Evolutionary conservation across 2,329 filamentous ascomycete genomes (phyloP).

Genomic region (Trichoderma atrobrunneum): DNA sequence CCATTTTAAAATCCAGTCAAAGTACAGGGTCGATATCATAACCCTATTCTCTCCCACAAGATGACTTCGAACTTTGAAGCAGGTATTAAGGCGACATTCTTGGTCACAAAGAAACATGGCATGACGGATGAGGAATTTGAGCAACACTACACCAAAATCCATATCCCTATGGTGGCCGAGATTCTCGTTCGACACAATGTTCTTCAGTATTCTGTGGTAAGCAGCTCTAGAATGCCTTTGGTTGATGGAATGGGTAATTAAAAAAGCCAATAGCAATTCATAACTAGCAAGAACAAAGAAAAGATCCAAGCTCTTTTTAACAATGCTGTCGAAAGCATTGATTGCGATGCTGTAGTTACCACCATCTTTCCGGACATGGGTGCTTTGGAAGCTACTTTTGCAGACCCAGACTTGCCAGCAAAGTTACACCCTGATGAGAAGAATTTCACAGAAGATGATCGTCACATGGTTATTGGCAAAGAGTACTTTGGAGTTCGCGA

Average conservation of each 20-base stretch:
- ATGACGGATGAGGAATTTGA: conserved; percentile 8
- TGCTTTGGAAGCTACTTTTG: background rate
- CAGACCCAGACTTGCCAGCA: background rate
- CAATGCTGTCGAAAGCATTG: background rate
- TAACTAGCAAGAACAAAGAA: background rate
- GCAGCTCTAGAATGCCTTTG: background rate
- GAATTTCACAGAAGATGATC: background rate
- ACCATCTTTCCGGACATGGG: background rate
- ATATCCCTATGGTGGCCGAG: background rate
- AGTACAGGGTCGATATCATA: background rate
- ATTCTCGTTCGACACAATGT: background rate
- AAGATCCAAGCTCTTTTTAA: background rate
- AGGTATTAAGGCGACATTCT: background rate
- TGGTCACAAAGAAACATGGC: conserved; percentile 1
- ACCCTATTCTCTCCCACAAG: background rate
- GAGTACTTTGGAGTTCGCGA: background rate
- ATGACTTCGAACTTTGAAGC: background rate
- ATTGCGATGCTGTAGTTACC: background rate
- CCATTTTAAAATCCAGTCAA: background rate
- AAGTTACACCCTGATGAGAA: background rate
- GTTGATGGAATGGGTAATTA: background rate
- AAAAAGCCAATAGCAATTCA: background rate
- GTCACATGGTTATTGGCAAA: background rate
- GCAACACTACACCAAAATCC: background rate
- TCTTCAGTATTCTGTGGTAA: background rate